Percentiles rank a stretch among this genome's conserved stretches.
These are phyloP conservation scores for Nakazawaea peltata DNA, from an alignment of 805 yeast species.

Conservation along the genomic window DNA sequence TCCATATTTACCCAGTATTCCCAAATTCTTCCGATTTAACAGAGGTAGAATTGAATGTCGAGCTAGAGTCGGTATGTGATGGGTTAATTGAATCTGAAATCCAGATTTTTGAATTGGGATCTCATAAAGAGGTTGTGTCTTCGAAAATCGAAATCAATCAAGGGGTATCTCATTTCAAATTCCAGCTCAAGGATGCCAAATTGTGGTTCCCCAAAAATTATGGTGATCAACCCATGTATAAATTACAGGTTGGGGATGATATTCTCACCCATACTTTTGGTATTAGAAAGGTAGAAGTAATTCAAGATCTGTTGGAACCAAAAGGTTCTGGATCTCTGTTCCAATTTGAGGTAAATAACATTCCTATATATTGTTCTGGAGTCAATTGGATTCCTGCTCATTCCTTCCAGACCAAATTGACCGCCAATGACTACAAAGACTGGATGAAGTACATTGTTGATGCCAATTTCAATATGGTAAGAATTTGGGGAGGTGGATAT, in stretches of 20 bases:
- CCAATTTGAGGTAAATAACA: slow-evolving; percentile 32
- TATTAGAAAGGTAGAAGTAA: slow-evolving; percentile 32
- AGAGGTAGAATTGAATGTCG: background rate
- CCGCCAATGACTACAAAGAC: slow-evolving; percentile 25
- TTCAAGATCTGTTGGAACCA: slow-evolving; percentile 24
- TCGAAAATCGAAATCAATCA: too few species aligned
- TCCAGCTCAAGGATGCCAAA: background rate
- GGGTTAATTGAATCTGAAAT: background rate
- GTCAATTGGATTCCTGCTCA: slow-evolving; percentile 45
- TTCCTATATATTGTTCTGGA: slow-evolving; percentile 31
- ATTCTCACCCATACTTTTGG: slow-evolving; percentile 23
- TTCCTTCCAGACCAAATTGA: slow-evolving; percentile 25
- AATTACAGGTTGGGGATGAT: slow-evolving; percentile 13
- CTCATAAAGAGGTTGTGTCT: background rate
- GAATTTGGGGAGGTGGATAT: slow-evolving; percentile 45
- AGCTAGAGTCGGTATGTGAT: background rate
- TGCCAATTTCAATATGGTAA: slow-evolving; percentile 33
- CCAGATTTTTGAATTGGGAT: background rate
- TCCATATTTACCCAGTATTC: background rate
- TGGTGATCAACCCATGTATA: slow-evolving; percentile 29
- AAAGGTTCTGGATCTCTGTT: slow-evolving; percentile 29
- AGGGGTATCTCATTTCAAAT: too few species aligned
- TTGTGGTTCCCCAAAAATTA: slow-evolving; percentile 32
- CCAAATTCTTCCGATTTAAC: background rate
- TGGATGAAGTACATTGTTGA: slow-evolving; percentile 27